A percentile compares a stretch with the other conserved stretches of the same genome.
Evolutionary conservation across 1,139 yeast species (phyloP).

Genomic region (Taphrina populina): DNA sequence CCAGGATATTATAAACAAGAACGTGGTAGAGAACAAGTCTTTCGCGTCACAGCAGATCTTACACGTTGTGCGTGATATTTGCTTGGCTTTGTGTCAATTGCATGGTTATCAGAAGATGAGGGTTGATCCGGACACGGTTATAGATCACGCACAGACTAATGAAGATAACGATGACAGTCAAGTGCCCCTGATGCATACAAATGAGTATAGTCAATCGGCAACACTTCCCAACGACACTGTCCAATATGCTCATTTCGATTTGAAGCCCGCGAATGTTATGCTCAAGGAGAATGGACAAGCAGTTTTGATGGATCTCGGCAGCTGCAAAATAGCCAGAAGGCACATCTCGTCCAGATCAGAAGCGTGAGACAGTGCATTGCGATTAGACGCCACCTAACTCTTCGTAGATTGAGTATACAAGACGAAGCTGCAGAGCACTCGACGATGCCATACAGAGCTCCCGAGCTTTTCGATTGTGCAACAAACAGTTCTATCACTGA

Average conservation of each 20-base stretch:
- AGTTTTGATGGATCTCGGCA: conserved; percentile 80
- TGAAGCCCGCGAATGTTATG: conserved; percentile 89
- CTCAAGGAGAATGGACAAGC: conserved; percentile 68
- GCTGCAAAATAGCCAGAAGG: conserved; percentile 65
- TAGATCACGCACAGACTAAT: conserved; percentile 6
- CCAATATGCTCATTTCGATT: conserved; percentile 81
- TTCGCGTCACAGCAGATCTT: conserved; percentile 65
- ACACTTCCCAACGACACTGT: conserved; percentile 45
- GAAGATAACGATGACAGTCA: conserved; percentile 43
- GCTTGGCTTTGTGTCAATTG: conserved; percentile 72
- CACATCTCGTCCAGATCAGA: conserved; percentile 60
- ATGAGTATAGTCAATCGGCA: not conserved
- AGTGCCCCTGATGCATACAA: conserved; percentile 11
- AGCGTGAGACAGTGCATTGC: conserved; percentile 47
- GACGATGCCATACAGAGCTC: conserved; percentile 84
- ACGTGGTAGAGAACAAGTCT: conserved; percentile 56
- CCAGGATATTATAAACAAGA: conserved; percentile 70
- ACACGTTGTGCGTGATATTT: conserved; percentile 62
- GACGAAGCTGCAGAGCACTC: conserved; percentile 85
- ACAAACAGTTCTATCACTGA: conserved; percentile 65
- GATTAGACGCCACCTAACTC: not conserved
- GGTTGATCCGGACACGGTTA: too few relatives aligned
- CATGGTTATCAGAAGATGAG: too few relatives aligned
- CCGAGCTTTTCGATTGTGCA: conserved; percentile 77
- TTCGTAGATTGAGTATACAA: conserved; percentile 54